Conservation (phyloP, 192 early-diverging fungal genomes). For the Oehlia diaphana region DNA sequence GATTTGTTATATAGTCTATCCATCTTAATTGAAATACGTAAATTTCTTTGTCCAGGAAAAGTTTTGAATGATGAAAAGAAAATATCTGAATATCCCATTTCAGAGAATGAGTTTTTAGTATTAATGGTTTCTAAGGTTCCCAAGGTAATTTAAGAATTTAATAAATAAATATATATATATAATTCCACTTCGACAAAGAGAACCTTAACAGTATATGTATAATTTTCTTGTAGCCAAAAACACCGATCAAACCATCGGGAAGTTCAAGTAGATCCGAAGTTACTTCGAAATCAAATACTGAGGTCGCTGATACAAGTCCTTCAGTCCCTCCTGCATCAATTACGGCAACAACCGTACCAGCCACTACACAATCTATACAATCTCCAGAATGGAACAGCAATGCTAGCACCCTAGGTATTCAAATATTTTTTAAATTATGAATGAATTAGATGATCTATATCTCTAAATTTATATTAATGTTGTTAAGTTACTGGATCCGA, state of each 20-base stretch:
- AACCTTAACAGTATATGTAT: conserved; percentile 33
- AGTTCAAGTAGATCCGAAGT: conserved; percentile 39
- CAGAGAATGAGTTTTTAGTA: conserved; percentile 93
- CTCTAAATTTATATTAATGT: conserved; percentile 9
- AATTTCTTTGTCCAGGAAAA: conserved; percentile 63
- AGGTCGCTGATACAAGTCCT: conserved; percentile 25
- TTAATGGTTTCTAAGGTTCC: conserved; percentile 93
- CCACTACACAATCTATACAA: conserved; percentile 40
- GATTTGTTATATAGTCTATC: not conserved
- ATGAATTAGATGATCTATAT: not conserved
- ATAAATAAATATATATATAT: no score
- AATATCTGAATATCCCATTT: conserved; percentile 73
- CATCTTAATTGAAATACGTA: not conserved
- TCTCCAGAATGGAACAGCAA: conserved; percentile 25
- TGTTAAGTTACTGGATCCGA: conserved; percentile 70
- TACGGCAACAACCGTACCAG: not conserved
- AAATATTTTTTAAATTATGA: not conserved
- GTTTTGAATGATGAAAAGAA: conserved; percentile 80
- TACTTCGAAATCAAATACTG: conserved; percentile 42
- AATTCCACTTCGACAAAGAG: conserved; percentile 42
- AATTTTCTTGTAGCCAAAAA: conserved; percentile 30
- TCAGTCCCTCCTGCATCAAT: conserved; percentile 31
- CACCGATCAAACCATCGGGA: not conserved
- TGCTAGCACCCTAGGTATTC: not conserved
- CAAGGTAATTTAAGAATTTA: conserved; percentile 58